Evolutionary conservation across 2,329 filamentous ascomycete species (phyloP).

Genomic region (Alternaria sp.): DNA sequence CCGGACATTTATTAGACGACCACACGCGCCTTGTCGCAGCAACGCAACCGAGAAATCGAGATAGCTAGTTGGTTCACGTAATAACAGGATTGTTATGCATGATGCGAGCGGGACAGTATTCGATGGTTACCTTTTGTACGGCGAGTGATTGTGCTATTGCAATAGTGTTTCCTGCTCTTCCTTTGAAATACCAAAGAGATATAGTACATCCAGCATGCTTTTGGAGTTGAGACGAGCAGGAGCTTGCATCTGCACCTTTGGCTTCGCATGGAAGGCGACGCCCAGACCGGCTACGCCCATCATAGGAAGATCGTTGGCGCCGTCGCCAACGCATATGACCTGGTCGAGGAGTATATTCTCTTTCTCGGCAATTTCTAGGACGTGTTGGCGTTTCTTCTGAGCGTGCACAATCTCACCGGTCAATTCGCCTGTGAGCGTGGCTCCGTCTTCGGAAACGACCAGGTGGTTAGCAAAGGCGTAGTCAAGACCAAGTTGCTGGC

Average conservation of each 20-base stretch:
- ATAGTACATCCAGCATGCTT: constrained; percentile 73
- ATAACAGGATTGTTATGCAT: not conserved
- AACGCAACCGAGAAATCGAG: not conserved
- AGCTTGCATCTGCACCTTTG: constrained; percentile 78
- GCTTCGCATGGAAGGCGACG: constrained; percentile 85
- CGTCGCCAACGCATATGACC: constrained; percentile 78
- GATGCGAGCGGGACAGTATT: not conserved
- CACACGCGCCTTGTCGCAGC: not conserved
- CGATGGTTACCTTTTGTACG: not conserved
- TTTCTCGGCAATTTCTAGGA: constrained; percentile 72
- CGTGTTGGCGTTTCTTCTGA: constrained; percentile 74
- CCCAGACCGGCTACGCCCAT: constrained; percentile 76
- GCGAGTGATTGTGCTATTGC: constrained; percentile 5
- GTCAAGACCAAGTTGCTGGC: constrained; percentile 79
- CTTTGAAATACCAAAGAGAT: constrained; percentile 73
- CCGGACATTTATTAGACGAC: not conserved
- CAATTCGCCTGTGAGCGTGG: constrained; percentile 73
- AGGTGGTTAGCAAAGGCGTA: constrained; percentile 90
- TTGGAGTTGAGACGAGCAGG: constrained; percentile 74
- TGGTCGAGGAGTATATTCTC: constrained; percentile 71
- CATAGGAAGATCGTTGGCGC: constrained; percentile 84
- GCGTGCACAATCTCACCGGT: constrained; percentile 76
- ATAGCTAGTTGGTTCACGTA: not conserved
- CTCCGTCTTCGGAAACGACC: constrained; percentile 61
- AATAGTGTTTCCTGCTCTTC: constrained; percentile 65